Evolutionary conservation across 1,139 yeast species (phyloP).

Genomic region (Hanseniaspora uvarum): DNA sequence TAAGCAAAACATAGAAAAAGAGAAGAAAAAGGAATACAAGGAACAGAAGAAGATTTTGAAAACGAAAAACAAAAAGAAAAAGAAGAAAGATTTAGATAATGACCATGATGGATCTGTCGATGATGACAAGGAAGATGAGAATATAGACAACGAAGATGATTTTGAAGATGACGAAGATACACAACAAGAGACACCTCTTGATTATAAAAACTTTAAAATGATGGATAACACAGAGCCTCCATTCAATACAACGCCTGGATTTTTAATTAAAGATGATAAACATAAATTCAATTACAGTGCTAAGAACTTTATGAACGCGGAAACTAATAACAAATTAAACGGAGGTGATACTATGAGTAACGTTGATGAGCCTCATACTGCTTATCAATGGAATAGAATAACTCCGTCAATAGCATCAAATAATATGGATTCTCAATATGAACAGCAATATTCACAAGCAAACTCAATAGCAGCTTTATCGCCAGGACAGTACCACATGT

Average conservation of each 20-base stretch:
- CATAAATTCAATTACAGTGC: background rate
- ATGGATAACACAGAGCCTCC: background rate
- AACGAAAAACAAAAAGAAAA: background rate
- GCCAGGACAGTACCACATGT: constrained; percentile 10
- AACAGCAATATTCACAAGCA: background rate
- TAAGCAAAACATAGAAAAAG: background rate
- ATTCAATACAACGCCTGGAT: background rate
- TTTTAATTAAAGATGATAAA: background rate
- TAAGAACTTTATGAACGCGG: too few relatives aligned
- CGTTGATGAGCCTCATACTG: background rate
- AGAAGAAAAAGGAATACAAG: background rate
- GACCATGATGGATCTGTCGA: background rate
- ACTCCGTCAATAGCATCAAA: constrained; percentile 9
- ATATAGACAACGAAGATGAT: too few relatives aligned
- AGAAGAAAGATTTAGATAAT: background rate
- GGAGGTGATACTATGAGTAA: background rate
- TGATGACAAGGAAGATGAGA: background rate
- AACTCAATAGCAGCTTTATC: background rate
- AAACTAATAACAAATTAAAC: background rate
- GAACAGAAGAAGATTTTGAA: background rate
- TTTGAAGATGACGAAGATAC: background rate
- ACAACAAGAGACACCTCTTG: background rate
- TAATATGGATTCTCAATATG: constrained; percentile 2
- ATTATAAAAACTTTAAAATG: background rate
- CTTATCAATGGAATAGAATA: background rate